These are phyloP conservation scores for Hemileia vastatrix DNA, from an alignment of 1,284 basidiomycete genomes.

Conservation along the genomic window DNA sequence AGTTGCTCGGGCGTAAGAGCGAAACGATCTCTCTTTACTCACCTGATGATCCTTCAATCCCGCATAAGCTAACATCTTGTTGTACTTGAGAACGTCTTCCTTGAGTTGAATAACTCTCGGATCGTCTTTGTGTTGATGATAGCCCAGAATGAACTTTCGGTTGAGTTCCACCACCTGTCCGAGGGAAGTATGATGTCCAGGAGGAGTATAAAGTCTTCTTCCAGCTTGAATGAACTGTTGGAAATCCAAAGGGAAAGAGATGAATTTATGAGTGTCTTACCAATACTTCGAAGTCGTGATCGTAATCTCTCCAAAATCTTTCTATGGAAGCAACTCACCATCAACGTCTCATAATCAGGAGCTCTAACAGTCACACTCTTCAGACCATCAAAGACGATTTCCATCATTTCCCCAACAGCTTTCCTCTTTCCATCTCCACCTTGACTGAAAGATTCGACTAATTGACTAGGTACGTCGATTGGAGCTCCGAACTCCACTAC, in stretches of 20 bases:
- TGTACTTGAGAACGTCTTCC: slow-evolving; percentile 38
- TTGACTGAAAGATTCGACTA: slow-evolving; percentile 38
- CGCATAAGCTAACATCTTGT: slow-evolving; percentile 39
- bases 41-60: slow-evolving; percentile 42
- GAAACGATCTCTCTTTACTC: no score
- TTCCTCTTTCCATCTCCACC: slow-evolving; percentile 41
- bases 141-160: slow-evolving; percentile 42
- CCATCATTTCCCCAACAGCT: slow-evolving; percentile 41
- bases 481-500: slow-evolving; percentile 44
- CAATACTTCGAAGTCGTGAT: not conserved
- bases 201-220: slow-evolving; percentile 38
- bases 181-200: slow-evolving; percentile 37
- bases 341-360: slow-evolving; percentile 43
- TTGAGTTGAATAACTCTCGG: slow-evolving; percentile 37
- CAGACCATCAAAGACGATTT: slow-evolving; percentile 42
- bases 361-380: slow-evolving; percentile 43
- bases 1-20: not conserved
- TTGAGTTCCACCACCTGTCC: slow-evolving; percentile 43
- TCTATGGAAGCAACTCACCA: slow-evolving; percentile 22
- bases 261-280: not conserved
- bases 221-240: slow-evolving; percentile 41
- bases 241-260: no score
- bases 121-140: slow-evolving; percentile 42
- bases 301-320: not conserved
- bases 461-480: slow-evolving; percentile 38